Conservation (phyloP, 257 asterid species). For the Solanum sejunctum region DNA sequence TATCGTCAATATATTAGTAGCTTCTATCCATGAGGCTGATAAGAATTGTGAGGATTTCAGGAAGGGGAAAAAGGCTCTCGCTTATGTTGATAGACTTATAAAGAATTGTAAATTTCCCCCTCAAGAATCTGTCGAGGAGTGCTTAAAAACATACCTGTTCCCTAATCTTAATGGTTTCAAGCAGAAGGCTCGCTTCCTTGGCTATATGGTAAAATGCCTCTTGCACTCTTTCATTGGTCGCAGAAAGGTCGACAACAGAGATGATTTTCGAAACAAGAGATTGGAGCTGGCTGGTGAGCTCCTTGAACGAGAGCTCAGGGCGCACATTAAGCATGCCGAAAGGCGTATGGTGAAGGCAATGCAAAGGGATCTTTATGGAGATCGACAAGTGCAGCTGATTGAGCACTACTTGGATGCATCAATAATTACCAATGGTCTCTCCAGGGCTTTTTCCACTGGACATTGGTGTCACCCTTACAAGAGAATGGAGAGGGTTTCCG, state of each 20-base stretch:
- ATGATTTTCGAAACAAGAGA: constrained; percentile 87
- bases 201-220: constrained; percentile 80
- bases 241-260: constrained; percentile 71
- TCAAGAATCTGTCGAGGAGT: constrained; percentile 60
- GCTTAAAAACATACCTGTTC: constrained; percentile 41
- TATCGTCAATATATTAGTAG: constrained; percentile 41
- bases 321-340: constrained; percentile 77
- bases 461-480: constrained; percentile 89
- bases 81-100: constrained; percentile 34
- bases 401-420: constrained; percentile 47
- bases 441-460: constrained; percentile 93
- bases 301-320: constrained; percentile 72
- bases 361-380: constrained; percentile 73
- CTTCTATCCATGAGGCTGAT: constrained; percentile 77
- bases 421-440: constrained; percentile 75
- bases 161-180: constrained; percentile 40
- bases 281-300: constrained; percentile 84
- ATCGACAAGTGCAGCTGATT: constrained; percentile 38
- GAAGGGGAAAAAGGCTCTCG: constrained; percentile 31
- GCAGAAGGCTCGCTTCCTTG: constrained; percentile 77
- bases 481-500: constrained; percentile 76
- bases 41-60: constrained; percentile 53
- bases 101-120: constrained; percentile 56
- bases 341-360: constrained; percentile 65
- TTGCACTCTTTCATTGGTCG: constrained; percentile 65